Evolutionary conservation across 345 rosid genomes (phyloP).

Genomic region (Noccaea caerulescens): DNA sequence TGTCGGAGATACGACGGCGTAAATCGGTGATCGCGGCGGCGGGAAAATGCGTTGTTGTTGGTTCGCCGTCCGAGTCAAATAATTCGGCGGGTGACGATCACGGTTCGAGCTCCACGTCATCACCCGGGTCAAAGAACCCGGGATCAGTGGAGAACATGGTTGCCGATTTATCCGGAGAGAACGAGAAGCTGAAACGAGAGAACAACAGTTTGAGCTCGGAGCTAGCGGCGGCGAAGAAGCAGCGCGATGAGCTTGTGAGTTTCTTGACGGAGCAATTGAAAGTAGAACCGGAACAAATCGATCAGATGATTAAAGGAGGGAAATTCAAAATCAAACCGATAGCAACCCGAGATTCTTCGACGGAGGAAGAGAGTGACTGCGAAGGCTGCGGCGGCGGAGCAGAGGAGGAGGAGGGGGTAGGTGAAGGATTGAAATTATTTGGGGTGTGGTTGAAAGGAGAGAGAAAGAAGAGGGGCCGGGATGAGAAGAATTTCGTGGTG

Average conservation of each 20-base stretch:
- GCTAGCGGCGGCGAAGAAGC: slow-evolving; percentile 79
- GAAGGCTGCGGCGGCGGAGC: slow-evolving; percentile 29
- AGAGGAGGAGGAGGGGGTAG: slow-evolving; percentile 39
- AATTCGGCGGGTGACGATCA: slow-evolving; percentile 72
- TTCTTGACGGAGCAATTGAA: slow-evolving; percentile 65
- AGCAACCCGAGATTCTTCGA: neutral
- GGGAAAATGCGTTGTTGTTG: slow-evolving; percentile 42
- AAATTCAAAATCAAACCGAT: slow-evolving; percentile 31
- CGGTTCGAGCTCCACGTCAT: slow-evolving; percentile 79
- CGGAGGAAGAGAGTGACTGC: slow-evolving; percentile 19
- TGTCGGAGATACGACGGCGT: slow-evolving; percentile 62
- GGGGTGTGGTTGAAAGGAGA: slow-evolving; percentile 77
- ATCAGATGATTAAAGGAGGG: slow-evolving; percentile 61
- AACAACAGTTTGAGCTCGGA: slow-evolving; percentile 71
- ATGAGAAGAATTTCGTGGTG: slow-evolving; percentile 52
- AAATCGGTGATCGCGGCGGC: slow-evolving; percentile 50
- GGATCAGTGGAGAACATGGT: slow-evolving; percentile 67
- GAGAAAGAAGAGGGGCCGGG: slow-evolving; percentile 69
- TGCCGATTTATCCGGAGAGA: slow-evolving; percentile 73
- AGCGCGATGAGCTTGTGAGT: slow-evolving; percentile 69
- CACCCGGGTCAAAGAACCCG: slow-evolving; percentile 78
- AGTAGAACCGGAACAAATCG: slow-evolving; percentile 74
- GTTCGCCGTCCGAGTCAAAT: slow-evolving; percentile 54
- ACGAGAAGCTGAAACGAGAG: slow-evolving; percentile 78
- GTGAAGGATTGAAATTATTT: slow-evolving; percentile 67